A percentile compares a stretch with the other conserved stretches of the same genome.
phyloP scores from a whole-genome alignment of 2,329 filamentous ascomycete species.

The Ophiocordyceps camponoti-saundersi region DNA sequence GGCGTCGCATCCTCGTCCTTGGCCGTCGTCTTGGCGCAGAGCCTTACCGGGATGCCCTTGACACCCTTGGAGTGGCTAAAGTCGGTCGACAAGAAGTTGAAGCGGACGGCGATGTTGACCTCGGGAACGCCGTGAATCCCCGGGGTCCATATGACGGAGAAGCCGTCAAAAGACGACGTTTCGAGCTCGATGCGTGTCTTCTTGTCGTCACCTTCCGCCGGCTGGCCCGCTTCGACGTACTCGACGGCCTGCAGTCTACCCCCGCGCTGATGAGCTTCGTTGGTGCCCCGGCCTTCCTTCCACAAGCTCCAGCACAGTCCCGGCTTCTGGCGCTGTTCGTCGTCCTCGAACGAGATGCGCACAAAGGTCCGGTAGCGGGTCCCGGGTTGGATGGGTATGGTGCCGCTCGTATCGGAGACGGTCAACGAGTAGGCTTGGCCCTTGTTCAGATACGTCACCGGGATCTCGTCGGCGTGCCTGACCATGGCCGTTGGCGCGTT shows the following conservation, averaged over 20 bases:
- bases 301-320: slow-evolving; percentile 72
- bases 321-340: slow-evolving; percentile 75
- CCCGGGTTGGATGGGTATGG: slow-evolving; percentile 38
- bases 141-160: slow-evolving; percentile 78
- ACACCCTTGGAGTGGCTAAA: slow-evolving; percentile 98
- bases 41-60: slow-evolving; percentile 85
- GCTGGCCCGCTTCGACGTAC: slow-evolving; percentile 56
- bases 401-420: slow-evolving; percentile 58
- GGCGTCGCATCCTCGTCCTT: slow-evolving; percentile 25
- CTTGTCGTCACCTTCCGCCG: slow-evolving; percentile 45
- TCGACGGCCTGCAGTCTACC: slow-evolving; percentile 90
- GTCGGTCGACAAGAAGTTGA: slow-evolving; percentile 96
- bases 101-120: slow-evolving; percentile 77
- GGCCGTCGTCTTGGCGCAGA: slow-evolving; percentile 74
- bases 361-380: slow-evolving; percentile 77
- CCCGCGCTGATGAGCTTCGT: slow-evolving; percentile 84
- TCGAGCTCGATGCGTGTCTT: slow-evolving; percentile 55
- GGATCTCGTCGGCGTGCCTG: slow-evolving; percentile 75
- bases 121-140: slow-evolving; percentile 52
- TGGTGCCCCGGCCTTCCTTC: slow-evolving; percentile 94
- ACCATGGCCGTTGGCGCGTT: slow-evolving; percentile 96
- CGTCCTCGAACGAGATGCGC: slow-evolving; percentile 93
- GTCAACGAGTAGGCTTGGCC: slow-evolving; percentile 85
- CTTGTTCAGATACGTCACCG: slow-evolving; percentile 96
- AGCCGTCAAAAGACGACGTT: slow-evolving; percentile 77